Evolutionary conservation across 306 rosid species (phyloP).

Genomic region (Crataegus laevigata): DNA sequence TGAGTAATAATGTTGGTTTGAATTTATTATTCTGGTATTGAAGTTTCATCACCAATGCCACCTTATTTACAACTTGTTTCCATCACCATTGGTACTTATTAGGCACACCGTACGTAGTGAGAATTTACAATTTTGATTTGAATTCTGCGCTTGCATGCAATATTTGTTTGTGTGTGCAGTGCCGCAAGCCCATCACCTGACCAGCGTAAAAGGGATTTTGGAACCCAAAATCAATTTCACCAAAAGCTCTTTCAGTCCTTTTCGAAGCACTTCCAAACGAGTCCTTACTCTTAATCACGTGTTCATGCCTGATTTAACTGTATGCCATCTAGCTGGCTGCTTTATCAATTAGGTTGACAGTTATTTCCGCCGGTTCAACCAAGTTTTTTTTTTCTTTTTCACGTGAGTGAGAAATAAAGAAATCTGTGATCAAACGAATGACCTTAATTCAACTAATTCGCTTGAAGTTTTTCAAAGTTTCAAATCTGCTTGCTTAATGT

Average conservation of each 20-base stretch:
- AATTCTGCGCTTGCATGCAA: neutral
- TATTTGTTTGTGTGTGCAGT: neutral
- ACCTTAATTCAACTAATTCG: neutral
- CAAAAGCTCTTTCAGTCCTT: no score
- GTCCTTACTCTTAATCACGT: neutral
- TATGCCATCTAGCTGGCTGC: neutral
- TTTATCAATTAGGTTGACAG: neutral
- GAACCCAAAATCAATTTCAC: no score
- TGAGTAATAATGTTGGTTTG: constrained; percentile 18
- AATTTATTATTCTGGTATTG: neutral
- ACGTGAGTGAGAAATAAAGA: neutral
- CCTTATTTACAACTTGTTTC: neutral
- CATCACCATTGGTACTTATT: neutral
- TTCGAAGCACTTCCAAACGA: no score
- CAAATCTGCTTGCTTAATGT: neutral
- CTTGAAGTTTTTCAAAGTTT: neutral
- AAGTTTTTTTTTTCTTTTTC: no score
- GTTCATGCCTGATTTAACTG: neutral
- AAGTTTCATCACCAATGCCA: neutral
- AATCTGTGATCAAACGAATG: neutral
- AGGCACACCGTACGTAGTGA: neutral
- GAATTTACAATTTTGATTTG: neutral
- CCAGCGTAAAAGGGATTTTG: neutral
- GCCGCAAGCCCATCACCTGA: neutral
- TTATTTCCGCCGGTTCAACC: neutral